A percentile compares a stretch with the other conserved stretches of the same genome.
These are phyloP conservation scores for Lachnellula suecica DNA, from an alignment of 2,329 filamentous ascomycete species.

Conservation along the genomic window DNA sequence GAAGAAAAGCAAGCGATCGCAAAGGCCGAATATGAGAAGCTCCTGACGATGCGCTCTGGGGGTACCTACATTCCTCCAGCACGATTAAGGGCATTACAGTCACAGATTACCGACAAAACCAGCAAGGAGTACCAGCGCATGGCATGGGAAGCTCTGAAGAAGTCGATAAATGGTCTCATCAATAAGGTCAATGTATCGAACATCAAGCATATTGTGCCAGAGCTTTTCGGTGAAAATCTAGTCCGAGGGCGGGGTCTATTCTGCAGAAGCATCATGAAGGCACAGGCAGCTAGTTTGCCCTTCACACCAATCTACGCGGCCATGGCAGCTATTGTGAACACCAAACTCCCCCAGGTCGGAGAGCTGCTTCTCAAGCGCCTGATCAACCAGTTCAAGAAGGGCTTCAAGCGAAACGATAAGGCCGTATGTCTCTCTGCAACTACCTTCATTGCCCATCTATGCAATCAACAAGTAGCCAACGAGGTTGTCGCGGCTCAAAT, in stretches of 20 bases:
- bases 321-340: slow-evolving; percentile 96
- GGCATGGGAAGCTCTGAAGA: slow-evolving; percentile 98
- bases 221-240: slow-evolving; percentile 93
- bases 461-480: slow-evolving; percentile 93
- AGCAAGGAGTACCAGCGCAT: slow-evolving; percentile 98
- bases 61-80: slow-evolving; percentile 97
- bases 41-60: slow-evolving; percentile 88
- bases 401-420: slow-evolving; percentile 95
- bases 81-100: slow-evolving; percentile 84
- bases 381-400: slow-evolving; percentile 91
- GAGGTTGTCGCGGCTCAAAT: slow-evolving; percentile 94
- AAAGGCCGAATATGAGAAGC: slow-evolving; percentile 90
- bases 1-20: slow-evolving; percentile 85
- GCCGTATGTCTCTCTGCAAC: slow-evolving; percentile 90
- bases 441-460: slow-evolving; percentile 91
- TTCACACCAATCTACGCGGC: slow-evolving; percentile 97
- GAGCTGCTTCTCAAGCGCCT: slow-evolving; percentile 84
- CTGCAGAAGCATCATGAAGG: slow-evolving; percentile 97
- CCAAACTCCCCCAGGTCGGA: slow-evolving; percentile 91
- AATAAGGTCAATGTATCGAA: slow-evolving; percentile 99
- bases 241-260: slow-evolving; percentile 89
- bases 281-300: slow-evolving; percentile 89
- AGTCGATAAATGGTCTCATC: slow-evolving; percentile 97
- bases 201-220: slow-evolving; percentile 95
- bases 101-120: slow-evolving; percentile 93